A percentile compares a stretch with the other conserved stretches of the same genome.
These are phyloP conservation scores for Elsinoe necatrix DNA, from an alignment of 2,329 filamentous ascomycete genomes.

Conservation along the genomic window DNA sequence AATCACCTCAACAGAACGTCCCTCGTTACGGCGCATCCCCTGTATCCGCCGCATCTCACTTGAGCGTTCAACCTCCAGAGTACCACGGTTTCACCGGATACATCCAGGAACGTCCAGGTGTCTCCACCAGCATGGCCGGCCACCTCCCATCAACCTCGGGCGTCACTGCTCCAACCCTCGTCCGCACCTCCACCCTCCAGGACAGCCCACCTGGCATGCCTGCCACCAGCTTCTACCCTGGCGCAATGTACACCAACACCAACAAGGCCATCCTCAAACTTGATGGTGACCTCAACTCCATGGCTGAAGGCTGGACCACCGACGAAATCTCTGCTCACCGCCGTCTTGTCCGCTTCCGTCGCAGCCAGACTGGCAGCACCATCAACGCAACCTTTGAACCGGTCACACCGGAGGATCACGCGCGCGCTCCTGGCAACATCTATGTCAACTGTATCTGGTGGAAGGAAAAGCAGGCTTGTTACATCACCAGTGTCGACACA, in stretches of 20 bases:
- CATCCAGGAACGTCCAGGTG: conserved; percentile 34
- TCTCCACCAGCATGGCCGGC: conserved; percentile 29
- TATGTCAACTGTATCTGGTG: conserved; percentile 98
- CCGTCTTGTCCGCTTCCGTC: conserved; percentile 79
- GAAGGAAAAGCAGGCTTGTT: conserved; percentile 84
- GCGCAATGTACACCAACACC: conserved; percentile 64
- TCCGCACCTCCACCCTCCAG: conserved; percentile 59
- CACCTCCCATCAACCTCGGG: conserved; percentile 39
- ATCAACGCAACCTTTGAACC: conserved; percentile 73
- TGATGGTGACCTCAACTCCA: conserved; percentile 71
- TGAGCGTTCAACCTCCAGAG: conserved; percentile 13
- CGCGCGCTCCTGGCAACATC: conserved; percentile 68
- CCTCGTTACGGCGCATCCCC: conserved; percentile 16
- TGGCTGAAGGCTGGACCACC: conserved; percentile 73
- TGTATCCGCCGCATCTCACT: conserved; percentile 10
- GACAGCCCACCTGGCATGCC: conserved; percentile 42
- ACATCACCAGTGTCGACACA: conserved; percentile 92
- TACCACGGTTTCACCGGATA: conserved; percentile 38
- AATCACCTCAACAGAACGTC: conserved; percentile 17
- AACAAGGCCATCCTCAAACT: conserved; percentile 76
- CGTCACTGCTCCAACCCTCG: conserved; percentile 49
- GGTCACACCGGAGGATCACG: conserved; percentile 61
- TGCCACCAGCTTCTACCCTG: conserved; percentile 59
- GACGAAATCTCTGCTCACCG: conserved; percentile 74
- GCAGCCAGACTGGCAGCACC: conserved; percentile 71